Evolutionary conservation across 192 early-diverging fungal species (phyloP).

Genomic region (Hyaloraphidium curvatum): DNA sequence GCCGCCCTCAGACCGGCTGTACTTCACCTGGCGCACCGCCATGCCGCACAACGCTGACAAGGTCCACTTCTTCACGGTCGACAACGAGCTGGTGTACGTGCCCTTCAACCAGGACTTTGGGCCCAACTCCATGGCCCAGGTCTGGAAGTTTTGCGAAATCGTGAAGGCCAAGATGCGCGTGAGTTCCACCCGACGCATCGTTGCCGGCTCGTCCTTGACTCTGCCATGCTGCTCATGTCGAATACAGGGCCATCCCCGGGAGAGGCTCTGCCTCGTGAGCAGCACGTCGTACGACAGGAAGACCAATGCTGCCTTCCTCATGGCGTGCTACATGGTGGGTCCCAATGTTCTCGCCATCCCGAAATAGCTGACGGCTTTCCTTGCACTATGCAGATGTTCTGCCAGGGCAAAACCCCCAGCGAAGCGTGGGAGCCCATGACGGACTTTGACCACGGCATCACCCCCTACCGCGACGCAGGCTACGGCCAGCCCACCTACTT

Average conservation of each 20-base stretch:
- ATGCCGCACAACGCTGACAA: constrained; percentile 17
- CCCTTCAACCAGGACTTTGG: constrained; percentile 51
- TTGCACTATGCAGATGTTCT: constrained; percentile 23
- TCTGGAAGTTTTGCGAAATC: constrained; percentile 38
- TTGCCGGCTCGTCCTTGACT: no score
- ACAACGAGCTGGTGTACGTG: constrained; percentile 33
- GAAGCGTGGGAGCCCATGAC: constrained; percentile 33
- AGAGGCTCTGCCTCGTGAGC: constrained; percentile 34
- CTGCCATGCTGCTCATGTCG: background rate
- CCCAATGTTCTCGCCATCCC: background rate
- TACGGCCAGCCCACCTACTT: constrained; percentile 44
- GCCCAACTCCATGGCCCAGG: constrained; percentile 38
- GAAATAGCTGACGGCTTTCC: background rate
- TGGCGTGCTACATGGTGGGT: constrained; percentile 46
- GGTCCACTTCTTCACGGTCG: constrained; percentile 38
- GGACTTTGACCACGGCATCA: constrained; percentile 24
- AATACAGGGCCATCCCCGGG: constrained; percentile 25
- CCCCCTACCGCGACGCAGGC: constrained; percentile 50
- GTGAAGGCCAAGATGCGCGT: constrained; percentile 40
- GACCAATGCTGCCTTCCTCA: constrained; percentile 46
- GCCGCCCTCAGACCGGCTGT: constrained; percentile 32
- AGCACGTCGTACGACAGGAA: constrained; percentile 33
- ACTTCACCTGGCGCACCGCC: constrained; percentile 28
- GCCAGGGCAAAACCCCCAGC: constrained; percentile 36
- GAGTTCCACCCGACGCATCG: background rate